Evolutionary conservation across 2,329 filamentous ascomycete species (phyloP).

Genomic region (Colletotrichum incanum): DNA sequence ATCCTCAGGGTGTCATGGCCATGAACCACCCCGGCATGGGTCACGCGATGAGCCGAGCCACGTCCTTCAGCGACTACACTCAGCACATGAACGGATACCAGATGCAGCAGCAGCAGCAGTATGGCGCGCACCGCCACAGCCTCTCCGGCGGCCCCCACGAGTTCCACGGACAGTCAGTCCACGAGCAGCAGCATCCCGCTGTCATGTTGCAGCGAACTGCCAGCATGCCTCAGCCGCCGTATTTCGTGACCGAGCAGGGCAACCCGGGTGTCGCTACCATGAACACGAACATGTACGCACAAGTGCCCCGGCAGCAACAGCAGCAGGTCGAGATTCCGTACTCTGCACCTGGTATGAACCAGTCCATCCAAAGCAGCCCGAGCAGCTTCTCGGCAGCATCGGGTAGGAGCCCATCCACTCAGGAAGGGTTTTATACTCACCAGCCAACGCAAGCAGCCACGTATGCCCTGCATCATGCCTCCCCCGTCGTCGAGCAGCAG

Average conservation of each 20-base stretch:
- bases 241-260: slow-evolving; percentile 74
- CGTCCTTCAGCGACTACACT: slow-evolving; percentile 70
- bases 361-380: slow-evolving; percentile 72
- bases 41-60: slow-evolving; percentile 64
- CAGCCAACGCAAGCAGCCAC: slow-evolving; percentile 64
- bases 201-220: slow-evolving; percentile 66
- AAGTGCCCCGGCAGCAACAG: slow-evolving; percentile 62
- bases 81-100: slow-evolving; percentile 64
- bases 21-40: slow-evolving; percentile 55
- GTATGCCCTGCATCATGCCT: slow-evolving; percentile 64
- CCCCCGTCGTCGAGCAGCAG: slow-evolving; percentile 62
- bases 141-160: slow-evolving; percentile 61
- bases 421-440: slow-evolving; percentile 72
- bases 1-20: slow-evolving; percentile 55
- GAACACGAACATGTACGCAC: slow-evolving; percentile 68
- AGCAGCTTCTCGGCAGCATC: slow-evolving; percentile 71
- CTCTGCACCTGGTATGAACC: slow-evolving; percentile 62
- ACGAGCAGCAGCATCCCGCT: slow-evolving; percentile 59
- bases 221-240: slow-evolving; percentile 63
- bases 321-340: slow-evolving; percentile 66
- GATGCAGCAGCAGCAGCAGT: slow-evolving; percentile 59
- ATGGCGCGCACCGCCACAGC: slow-evolving; percentile 62
- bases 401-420: slow-evolving; percentile 67
- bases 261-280: slow-evolving; percentile 75
- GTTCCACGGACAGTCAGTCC: slow-evolving; percentile 60